Evolutionary conservation across 306 rosid species (phyloP).

Genomic region (Casuarina cunninghamiana): DNA sequence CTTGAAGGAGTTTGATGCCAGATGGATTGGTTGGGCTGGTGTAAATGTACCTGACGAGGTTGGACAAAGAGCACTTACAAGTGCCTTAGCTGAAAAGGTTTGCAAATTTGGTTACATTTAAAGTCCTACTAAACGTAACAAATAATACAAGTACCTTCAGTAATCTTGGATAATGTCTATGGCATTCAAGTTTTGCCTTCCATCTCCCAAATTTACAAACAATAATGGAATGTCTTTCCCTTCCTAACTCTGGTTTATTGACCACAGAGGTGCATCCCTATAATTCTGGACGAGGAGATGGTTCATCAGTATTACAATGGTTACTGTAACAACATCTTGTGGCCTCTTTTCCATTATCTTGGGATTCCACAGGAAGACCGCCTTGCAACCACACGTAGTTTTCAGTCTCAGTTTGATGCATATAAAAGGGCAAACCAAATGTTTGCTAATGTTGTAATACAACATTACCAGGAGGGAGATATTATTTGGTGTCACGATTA

Average conservation of each 20-base stretch:
- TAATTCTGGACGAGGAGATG: constrained; percentile 87
- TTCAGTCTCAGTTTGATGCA: constrained; percentile 94
- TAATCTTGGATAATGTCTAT: constrained; percentile 11
- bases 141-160: not conserved
- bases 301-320: constrained; percentile 97
- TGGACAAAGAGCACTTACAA: constrained; percentile 70
- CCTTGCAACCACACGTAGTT: constrained; percentile 90
- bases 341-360: constrained; percentile 97
- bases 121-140: constrained; percentile 20
- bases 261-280: constrained; percentile 88
- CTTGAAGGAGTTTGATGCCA: constrained; percentile 87
- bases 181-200: constrained; percentile 4
- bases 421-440: constrained; percentile 88
- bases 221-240: constrained; percentile 1
- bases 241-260: constrained; percentile 20
- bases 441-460: constrained; percentile 91
- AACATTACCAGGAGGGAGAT: constrained; percentile 89
- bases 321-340: constrained; percentile 92
- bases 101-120: constrained; percentile 21
- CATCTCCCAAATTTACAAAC: not conserved
- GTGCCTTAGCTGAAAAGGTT: constrained; percentile 96
- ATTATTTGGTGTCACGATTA: constrained; percentile 97
- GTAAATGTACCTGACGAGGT: constrained; percentile 83
- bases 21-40: constrained; percentile 99
- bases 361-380: constrained; percentile 96